Evolutionary conservation across 352 stramenopile genomes (phyloP), one percentile per base, ranked within the genome.

Genomic region (Phytophthora kernoviae): DNA sequence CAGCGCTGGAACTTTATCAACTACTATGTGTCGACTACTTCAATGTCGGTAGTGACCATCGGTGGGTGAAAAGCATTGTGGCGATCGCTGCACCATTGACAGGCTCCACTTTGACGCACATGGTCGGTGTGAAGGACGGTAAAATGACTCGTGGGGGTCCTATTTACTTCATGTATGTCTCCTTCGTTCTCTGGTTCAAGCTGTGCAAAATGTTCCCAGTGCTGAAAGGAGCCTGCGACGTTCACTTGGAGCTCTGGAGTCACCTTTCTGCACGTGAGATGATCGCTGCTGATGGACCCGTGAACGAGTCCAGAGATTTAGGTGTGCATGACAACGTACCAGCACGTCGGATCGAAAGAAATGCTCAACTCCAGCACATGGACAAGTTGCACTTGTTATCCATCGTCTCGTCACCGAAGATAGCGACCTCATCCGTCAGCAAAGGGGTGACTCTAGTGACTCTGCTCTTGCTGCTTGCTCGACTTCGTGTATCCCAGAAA

Each of bases 1-100:
- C 81, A 4, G 81, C 81, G 22, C 66, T 93, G 24, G 81, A 92
- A 51, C 53, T 93, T 30, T 89, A 93, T 47, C 83, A 92, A 67
- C 42, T 90, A 36, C 30, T 91, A 4, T 85, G 75, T 36, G 47
- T 41, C 6, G 76, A 88, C 65, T 79, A 70, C 45, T 91, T 91
- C 37, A 37, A 49, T 7, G 67, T 88, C n/a, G 79, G 81, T 8
- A 86, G 62, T 21, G 64, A 75, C 49, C 50, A 78, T 45, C 69
- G 56, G 27, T 90, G 79, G 82, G 75, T 91, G 0, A 54, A 53
- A 9, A 87, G 75, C 59, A 63, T 91, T 20, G 54, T 79, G 24
- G 77, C 60, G 14, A 87, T 91, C 41, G 79, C 77, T 11, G 77
- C 77, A 2, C 82, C 79, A 30, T 73, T 90, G 27, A 75, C 76